Evolutionary conservation across 257 asterid genomes (phyloP), one percentile per base, ranked within the genome.

Genomic region (Ballota nigra): DNA sequence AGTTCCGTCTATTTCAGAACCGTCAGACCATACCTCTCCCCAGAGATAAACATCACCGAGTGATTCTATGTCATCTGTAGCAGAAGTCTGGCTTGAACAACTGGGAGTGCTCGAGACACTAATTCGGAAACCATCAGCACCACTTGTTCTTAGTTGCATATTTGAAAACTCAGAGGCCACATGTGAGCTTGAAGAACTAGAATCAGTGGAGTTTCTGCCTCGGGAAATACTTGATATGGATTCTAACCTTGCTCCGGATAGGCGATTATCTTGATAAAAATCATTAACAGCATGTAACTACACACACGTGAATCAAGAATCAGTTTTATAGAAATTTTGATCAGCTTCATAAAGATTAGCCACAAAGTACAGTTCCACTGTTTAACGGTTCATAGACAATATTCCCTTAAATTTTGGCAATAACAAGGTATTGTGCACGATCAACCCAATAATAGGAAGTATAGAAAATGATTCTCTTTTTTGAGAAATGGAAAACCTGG

Each of bases 51-150:
- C 96, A 80, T 94, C 99, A 19, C 99, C 99, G 16, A 91, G 83
- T 41, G 98, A 89, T 85, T 94, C 99, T 79, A 91, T 84, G 84
- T 94, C 99, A 63, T 94, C 99, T n/a, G 84, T 93, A 36, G 98
- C 99, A 10, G 95, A 89, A 68, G 92, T 87, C 73, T 80, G 86
- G 84, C 98, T 91, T 15, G 98, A 91, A 71, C 97, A 88, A 79
- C 98, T 93, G 49, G 97, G 96, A 68, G 89, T 89, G 80, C 98
- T 91, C 2, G 99, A 94, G 72, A 94, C 96, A 62, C 99, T 94
- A 68, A 91, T 78, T 69, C 97, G 91, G 68, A 89, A 87, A 85
- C 99, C 97, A 85, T 94, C 99, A 74, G 85, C 89, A 81, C 83
- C 79, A 41, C 97, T 87, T 72, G 96, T 81, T 83, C 98, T 83